Evolutionary conservation across 768 basidiomycete genomes (phyloP).

Genomic region (Amanita fuliginea): DNA sequence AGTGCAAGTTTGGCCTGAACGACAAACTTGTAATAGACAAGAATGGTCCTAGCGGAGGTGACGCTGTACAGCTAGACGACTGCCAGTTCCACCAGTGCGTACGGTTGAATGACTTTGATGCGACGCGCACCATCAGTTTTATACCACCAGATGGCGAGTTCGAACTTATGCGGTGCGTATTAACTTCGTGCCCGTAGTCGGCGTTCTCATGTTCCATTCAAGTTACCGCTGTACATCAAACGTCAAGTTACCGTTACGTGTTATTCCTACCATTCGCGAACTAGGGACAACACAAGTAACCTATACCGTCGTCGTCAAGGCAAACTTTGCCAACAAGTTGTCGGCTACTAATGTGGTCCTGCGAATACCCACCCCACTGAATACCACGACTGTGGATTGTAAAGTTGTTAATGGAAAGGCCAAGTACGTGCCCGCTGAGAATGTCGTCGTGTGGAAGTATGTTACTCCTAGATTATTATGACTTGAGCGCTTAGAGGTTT

Average conservation of each 20-base stretch:
- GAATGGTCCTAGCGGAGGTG: slow-evolving; percentile 48
- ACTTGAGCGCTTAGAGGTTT: not conserved
- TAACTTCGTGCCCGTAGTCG: not conserved
- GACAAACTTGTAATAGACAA: slow-evolving; percentile 98
- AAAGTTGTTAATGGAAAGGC: slow-evolving; percentile 91
- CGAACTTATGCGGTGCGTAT: slow-evolving; percentile 83
- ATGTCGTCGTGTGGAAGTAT: slow-evolving; percentile 96
- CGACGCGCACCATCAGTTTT: slow-evolving; percentile 89
- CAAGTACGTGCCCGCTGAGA: slow-evolving; percentile 94
- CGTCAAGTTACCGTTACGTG: slow-evolving; percentile 84
- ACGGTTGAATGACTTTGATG: slow-evolving; percentile 88
- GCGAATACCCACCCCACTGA: slow-evolving; percentile 92
- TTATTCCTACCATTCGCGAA: slow-evolving; percentile 89
- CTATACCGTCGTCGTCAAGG: slow-evolving; percentile 79
- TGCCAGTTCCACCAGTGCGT: slow-evolving; percentile 99
- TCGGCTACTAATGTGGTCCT: slow-evolving; percentile 89
- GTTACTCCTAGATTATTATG: slow-evolving; percentile 19
- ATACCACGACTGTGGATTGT: slow-evolving; percentile 86
- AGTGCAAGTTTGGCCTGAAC: slow-evolving; percentile 98
- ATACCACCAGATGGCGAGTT: slow-evolving; percentile 99
- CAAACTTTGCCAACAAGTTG: slow-evolving; percentile 85
- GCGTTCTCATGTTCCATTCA: slow-evolving; percentile 4
- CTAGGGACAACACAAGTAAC: slow-evolving; percentile 87
- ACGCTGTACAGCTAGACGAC: slow-evolving; percentile 93
- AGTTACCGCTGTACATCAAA: slow-evolving; percentile 96